phyloP scores from a whole-genome alignment of 2,329 filamentous ascomycete genomes.

The Immersiporthe knoxdaviesiana region DNA sequence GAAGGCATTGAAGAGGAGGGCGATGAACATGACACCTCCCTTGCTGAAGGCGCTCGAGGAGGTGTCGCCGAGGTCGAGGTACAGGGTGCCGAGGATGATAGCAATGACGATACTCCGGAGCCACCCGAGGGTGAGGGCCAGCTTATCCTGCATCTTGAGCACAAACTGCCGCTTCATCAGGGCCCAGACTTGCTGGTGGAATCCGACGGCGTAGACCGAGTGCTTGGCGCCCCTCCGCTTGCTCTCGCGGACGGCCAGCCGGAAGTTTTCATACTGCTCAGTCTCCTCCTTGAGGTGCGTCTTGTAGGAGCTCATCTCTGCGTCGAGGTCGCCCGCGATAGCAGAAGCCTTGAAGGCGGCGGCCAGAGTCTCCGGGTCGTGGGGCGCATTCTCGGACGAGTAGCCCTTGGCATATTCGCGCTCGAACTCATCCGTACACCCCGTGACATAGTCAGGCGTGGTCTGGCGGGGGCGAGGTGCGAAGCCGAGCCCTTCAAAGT shows the following conservation, averaged over 20 bases:
- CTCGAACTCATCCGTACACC: constrained; percentile 83
- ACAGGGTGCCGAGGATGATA: constrained; percentile 79
- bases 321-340: constrained; percentile 57
- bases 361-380: constrained; percentile 67
- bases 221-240: constrained; percentile 76
- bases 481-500: constrained; percentile 80
- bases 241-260: constrained; percentile 72
- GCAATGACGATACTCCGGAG: constrained; percentile 69
- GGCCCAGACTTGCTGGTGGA: constrained; percentile 81
- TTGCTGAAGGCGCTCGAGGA: constrained; percentile 77
- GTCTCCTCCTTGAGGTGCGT: constrained; percentile 65
- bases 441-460: constrained; percentile 79
- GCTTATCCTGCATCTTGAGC: constrained; percentile 84
- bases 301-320: constrained; percentile 73
- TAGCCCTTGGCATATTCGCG: constrained; percentile 73
- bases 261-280: constrained; percentile 75
- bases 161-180: constrained; percentile 82
- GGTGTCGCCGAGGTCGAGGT: constrained; percentile 68
- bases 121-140: constrained; percentile 77
- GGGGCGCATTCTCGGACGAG: constrained; percentile 68
- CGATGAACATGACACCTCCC: constrained; percentile 79
- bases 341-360: constrained; percentile 71
- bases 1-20: constrained; percentile 85
- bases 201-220: constrained; percentile 82
- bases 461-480: constrained; percentile 75